Base-by-base conservation (phyloP, 2,329 filamentous ascomycete species). In the Ascochyta rabiei region DNA sequence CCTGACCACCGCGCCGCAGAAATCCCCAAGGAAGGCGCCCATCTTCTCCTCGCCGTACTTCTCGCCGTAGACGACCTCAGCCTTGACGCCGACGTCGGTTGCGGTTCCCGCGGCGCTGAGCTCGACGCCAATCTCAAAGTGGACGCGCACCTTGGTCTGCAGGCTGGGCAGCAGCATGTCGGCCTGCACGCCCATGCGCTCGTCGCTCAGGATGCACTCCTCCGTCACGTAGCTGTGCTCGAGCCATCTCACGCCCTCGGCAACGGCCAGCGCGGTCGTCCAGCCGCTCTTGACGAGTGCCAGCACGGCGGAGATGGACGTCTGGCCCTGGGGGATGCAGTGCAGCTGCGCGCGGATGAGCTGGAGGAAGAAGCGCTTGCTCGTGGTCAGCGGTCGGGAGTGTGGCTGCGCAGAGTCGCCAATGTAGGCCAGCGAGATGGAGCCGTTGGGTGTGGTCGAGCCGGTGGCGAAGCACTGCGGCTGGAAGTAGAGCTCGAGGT, bases 21-120 rank as follows among this genome's bases (percentile, higher is more conserved):
- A 80, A 31, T 82, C 81, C 12, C 78, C 73, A 59, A 95, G 69
- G 62, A 89, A 92, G 50, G 91, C 88, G n/a, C 77, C 79, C 79
- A 95, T 87, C 74, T 90, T 92, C 44, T 80, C 83, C 60, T 86
- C 85, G 60, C 91, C 90, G 72, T 93, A 92, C 56, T 84, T 81
- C 75, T 93, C 89, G 0, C 90, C 90, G 70, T 95, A 95, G 2
- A 91, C 79, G 1, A 93, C 85, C 47, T 79, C 80, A 0, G 86
- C 89, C 6, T 75, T 76, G 21, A 89, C 76, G 13, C 74, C 72
- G 31, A 90, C 79, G 1, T 84, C 80, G 10, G 88, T 75, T 3
- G 81, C 80, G n/a, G 79, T 77, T 1, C 76, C 75, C 0, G 75
- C 76, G 43, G 75, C 77, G 9, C 75, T 73, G 2, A 81, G 77